A percentile compares a stretch with the other conserved stretches of the same genome.
Evolutionary conservation across 352 stramenopile genomes (phyloP).

Genomic region (Elongisporangium prolatum): DNA sequence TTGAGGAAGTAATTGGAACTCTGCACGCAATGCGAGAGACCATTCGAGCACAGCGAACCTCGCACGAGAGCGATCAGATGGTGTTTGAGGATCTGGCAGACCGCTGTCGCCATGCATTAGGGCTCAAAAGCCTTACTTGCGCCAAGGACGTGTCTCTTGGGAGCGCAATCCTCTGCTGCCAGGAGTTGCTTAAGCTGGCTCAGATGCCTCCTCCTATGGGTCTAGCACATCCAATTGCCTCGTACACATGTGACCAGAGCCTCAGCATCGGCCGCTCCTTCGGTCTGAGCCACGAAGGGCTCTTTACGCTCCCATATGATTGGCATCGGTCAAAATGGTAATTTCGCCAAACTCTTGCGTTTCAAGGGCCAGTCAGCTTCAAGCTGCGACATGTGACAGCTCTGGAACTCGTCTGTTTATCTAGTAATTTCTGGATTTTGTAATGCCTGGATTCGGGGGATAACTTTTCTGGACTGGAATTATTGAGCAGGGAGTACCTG

Average conservation of each 20-base stretch:
- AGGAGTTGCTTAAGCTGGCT: constrained; percentile 28
- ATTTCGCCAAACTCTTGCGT: constrained; percentile 1
- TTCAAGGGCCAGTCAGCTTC: not conserved
- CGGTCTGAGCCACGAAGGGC: constrained; percentile 35
- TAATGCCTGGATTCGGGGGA: not conserved
- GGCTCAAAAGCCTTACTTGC: constrained; percentile 24
- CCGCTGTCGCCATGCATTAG: constrained; percentile 30
- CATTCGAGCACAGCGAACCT: constrained; percentile 21
- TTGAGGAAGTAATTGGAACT: constrained; percentile 18
- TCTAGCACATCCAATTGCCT: constrained; percentile 16
- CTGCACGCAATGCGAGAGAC: constrained; percentile 14
- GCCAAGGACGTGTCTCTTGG: constrained; percentile 26
- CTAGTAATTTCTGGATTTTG: no score
- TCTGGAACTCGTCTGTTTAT: not conserved
- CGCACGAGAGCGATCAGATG: constrained; percentile 21
- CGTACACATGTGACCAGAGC: constrained; percentile 20
- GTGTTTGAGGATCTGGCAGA: constrained; percentile 29
- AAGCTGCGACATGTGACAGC: not conserved
- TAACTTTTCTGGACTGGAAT: not conserved
- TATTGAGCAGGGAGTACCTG: not conserved
- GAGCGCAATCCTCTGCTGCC: constrained; percentile 23
- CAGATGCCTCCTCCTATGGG: constrained; percentile 5
- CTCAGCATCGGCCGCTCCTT: constrained; percentile 30
- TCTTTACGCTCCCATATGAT: constrained; percentile 36
- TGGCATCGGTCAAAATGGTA: constrained; percentile 28